Percentiles rank a stretch among this genome's conserved stretches.
These are phyloP conservation scores for Colletotrichum sp. DNA, from an alignment of 2,329 filamentous ascomycete genomes.

Conservation along the genomic window DNA sequence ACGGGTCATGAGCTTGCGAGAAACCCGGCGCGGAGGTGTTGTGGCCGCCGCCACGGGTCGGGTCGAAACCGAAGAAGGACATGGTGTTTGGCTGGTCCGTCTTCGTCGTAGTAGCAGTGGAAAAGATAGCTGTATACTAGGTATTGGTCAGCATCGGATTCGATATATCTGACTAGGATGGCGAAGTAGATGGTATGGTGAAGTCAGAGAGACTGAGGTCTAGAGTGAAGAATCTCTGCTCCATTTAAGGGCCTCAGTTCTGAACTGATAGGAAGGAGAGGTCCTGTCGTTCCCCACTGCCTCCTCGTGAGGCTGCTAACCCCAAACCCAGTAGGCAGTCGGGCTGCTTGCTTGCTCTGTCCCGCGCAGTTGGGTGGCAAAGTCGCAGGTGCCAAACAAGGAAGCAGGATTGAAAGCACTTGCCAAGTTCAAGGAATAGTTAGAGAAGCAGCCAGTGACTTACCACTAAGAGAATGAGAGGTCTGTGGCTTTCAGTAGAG, in stretches of 20 bases:
- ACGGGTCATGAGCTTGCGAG: slow-evolving; percentile 83
- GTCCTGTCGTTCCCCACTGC: neutral
- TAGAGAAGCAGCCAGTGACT: slow-evolving; percentile 23
- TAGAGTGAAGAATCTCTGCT: neutral
- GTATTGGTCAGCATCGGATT: slow-evolving; percentile 7
- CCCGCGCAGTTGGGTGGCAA: neutral
- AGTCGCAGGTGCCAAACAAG: neutral
- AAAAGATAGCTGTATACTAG: slow-evolving; percentile 14
- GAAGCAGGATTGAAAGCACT: neutral
- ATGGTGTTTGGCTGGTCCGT: slow-evolving; percentile 49
- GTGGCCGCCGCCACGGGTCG: slow-evolving; percentile 58
- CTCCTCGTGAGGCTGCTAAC: neutral
- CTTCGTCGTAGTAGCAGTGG: neutral
- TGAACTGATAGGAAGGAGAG: neutral
- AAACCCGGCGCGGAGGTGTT: slow-evolving; percentile 78
- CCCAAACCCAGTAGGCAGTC: neutral
- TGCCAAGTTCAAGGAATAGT: neutral
- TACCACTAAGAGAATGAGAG: slow-evolving; percentile 46
- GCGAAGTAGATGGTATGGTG: neutral
- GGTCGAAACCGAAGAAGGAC: slow-evolving; percentile 93
- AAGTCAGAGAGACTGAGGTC: neutral
- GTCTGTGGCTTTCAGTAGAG: slow-evolving; percentile 32
- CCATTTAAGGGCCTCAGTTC: neutral
- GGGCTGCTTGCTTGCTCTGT: neutral
- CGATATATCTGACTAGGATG: neutral